A percentile compares a stretch with the other conserved stretches of the same genome.
These are phyloP conservation scores for Bipolaris bicolor DNA, from an alignment of 2,329 filamentous ascomycete genomes.

Conservation along the genomic window DNA sequence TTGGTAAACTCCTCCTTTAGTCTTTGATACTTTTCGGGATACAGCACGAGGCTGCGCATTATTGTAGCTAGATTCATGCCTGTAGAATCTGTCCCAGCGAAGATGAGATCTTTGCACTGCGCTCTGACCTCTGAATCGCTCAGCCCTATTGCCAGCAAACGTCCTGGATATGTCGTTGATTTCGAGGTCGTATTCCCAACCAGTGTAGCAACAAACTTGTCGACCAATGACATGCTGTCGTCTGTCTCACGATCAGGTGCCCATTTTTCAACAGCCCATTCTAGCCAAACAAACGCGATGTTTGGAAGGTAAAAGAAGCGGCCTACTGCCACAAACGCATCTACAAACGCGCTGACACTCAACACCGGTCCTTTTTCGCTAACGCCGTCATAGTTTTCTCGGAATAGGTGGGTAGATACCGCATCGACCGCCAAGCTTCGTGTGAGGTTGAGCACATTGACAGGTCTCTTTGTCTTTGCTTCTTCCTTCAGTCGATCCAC, in stretches of 20 bases:
- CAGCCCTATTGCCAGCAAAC: slow-evolving; percentile 55
- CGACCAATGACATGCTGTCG: slow-evolving; percentile 50
- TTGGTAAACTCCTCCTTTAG: slow-evolving; percentile 28
- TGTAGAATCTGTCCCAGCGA: slow-evolving; percentile 40
- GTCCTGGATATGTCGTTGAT: slow-evolving; percentile 56
- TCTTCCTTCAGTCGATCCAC: slow-evolving; percentile 51
- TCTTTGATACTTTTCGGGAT: slow-evolving; percentile 28
- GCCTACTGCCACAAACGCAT: slow-evolving; percentile 61
- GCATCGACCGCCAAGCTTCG: slow-evolving; percentile 61
- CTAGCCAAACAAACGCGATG: slow-evolving; percentile 49
- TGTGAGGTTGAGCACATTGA: slow-evolving; percentile 59
- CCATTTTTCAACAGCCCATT: slow-evolving; percentile 47
- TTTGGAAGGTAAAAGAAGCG: slow-evolving; percentile 61
- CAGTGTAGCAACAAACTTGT: slow-evolving; percentile 52
- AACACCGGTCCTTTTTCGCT: slow-evolving; percentile 41
- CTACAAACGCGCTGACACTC: slow-evolving; percentile 59
- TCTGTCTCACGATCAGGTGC: slow-evolving; percentile 42
- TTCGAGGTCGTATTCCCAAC: slow-evolving; percentile 43
- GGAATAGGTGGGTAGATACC: slow-evolving; percentile 61
- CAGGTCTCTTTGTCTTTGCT: slow-evolving; percentile 32
- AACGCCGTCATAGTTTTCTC: slow-evolving; percentile 57
- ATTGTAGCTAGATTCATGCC: slow-evolving; percentile 39
- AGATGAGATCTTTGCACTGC: slow-evolving; percentile 59
- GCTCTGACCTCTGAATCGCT: slow-evolving; percentile 54
- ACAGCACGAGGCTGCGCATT: slow-evolving; percentile 23